Base-by-base conservation (phyloP, 768 basidiomycete species). In the Lactarius sp. region DNA sequence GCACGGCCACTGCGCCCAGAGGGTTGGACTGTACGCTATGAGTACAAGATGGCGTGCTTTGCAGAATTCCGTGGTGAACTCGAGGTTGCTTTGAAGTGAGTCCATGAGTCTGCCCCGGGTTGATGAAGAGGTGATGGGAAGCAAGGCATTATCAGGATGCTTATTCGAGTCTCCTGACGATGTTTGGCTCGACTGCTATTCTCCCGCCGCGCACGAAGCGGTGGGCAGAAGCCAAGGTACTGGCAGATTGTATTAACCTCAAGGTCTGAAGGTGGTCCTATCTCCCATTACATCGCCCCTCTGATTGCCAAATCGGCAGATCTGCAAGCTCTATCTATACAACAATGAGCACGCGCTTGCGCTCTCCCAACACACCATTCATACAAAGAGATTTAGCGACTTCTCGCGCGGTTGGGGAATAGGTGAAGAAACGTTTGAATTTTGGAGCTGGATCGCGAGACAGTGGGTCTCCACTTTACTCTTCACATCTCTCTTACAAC, bases 161-260 rank as follows among this genome's bases (percentile, higher is more conserved):
- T 13, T 96, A 96, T 76, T 83, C 83, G 41, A 87, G 83, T 56
- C 78, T 98, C 4, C 79, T 86, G 54, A 85, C 88, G 61, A 94
- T 97, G 89, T 96, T 98, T 71, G 85, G 87, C 2, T 93, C 92
- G 7, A 89, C 88, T 2, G 85, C 86, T 5, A 88, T 91, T 55
- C 77, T 97, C 8, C 92, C 91, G 1, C 94, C 94, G 6, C 84
- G 96, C 9, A 98, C 94, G 1, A 99, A 98, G 72, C 82, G 96
- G 36, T 98, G 96, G 96, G 94, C 95, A 16, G 97, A 99, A 74
- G 96, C 96, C 3, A 97, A 95, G 73, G 97, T 98, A 2, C 81
- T 98, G 2, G 94, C 92, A 0, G 97, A 99, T 72, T 91, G 92
- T 67, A 87, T 98, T 65, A 91, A 87, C 62, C 79, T 97, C 72